Evolutionary conservation across 352 stramenopile species (phyloP), one percentile per base, ranked within the genome.

Genomic region (Thalassiosira mediterranea): DNA sequence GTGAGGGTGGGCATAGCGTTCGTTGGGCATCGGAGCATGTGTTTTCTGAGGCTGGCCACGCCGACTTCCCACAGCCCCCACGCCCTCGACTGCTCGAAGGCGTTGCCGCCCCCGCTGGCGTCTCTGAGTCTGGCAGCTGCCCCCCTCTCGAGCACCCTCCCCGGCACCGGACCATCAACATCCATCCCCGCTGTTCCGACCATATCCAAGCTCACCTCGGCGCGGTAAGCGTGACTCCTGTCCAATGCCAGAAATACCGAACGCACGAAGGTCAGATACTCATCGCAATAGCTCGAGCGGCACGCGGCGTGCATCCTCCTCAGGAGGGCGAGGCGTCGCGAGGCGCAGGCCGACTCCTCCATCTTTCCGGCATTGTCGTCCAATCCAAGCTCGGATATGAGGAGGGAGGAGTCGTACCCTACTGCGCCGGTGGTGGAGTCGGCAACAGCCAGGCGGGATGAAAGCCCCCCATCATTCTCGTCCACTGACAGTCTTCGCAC

Each of bases 11-110:
- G 42, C 40, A 78, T 7, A 11, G 48, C 11, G 29, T 44, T 28
- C 8, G 2, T 8, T 48, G n/a, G 46, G 19, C 11, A 23, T 19
- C n/a, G n/a, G 15, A 19, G 32, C 62, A 77, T 70, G 61, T 77
- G 70, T 19, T 51, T 54, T 1, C 63, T 34, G 21, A 84, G 68
- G 57, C 69, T 80, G 26, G 63, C 76, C 32, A 81, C 69, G 7
- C 76, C 76, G 7, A 84, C 70, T 13, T 84, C 76, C 70, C 65
- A 73, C 11, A 84, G 29, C 42, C 62, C 74, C 74, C 74, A 83
- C 19, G 69, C 48, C 28, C 60, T 32, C 1, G 56, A 46, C 15
- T 70, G 63, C 15, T 17, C 26, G 3, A 17, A 28, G 28, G 31
- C 52, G 8, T 8, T 28, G n/a, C 46, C n/a, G 7, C 23, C 23